Evolutionary conservation across 495 filamentous ascomycete species (phyloP).

Genomic region (Penicillium herquei): DNA sequence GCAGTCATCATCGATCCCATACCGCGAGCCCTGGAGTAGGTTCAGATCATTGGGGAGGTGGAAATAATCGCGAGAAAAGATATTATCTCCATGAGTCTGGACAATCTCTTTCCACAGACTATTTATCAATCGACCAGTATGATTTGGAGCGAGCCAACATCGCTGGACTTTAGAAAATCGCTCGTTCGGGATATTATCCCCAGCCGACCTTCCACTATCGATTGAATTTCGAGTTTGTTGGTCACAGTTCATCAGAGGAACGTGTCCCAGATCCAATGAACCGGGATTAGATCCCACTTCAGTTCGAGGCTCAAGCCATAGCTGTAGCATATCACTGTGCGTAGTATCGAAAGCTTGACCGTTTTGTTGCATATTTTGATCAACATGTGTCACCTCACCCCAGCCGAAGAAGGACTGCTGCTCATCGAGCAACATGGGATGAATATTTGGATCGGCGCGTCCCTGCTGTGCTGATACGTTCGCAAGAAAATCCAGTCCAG

Average conservation of each 20-base stretch:
- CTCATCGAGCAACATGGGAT: slow-evolving; percentile 38
- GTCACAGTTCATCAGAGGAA: slow-evolving; percentile 32
- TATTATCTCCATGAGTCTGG: slow-evolving; percentile 41
- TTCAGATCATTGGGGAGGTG: slow-evolving; percentile 19
- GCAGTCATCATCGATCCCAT: slow-evolving; percentile 51
- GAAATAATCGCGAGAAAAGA: slow-evolving; percentile 38
- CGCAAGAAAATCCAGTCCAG: slow-evolving; percentile 37
- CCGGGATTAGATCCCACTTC: slow-evolving; percentile 36
- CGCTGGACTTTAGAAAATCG: slow-evolving; percentile 49
- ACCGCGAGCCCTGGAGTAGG: slow-evolving; percentile 38
- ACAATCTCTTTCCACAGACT: slow-evolving; percentile 47
- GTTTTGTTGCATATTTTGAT: slow-evolving; percentile 24
- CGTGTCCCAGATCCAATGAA: slow-evolving; percentile 32
- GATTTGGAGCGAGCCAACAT: slow-evolving; percentile 46
- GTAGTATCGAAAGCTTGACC: slow-evolving; percentile 25
- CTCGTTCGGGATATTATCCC: slow-evolving; percentile 43
- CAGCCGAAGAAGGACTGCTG: slow-evolving; percentile 36
- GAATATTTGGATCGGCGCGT: slow-evolving; percentile 31
- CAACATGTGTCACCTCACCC: slow-evolving; percentile 29
- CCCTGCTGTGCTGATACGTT: slow-evolving; percentile 40
- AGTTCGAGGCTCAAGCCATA: slow-evolving; percentile 41
- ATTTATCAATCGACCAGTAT: slow-evolving; percentile 47
- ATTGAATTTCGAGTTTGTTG: slow-evolving; percentile 23
- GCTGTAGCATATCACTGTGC: slow-evolving; percentile 38
- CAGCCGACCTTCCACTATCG: slow-evolving; percentile 33